Evolutionary conservation across 768 basidiomycete species (phyloP).

Genomic region (Termitomyces sp.): DNA sequence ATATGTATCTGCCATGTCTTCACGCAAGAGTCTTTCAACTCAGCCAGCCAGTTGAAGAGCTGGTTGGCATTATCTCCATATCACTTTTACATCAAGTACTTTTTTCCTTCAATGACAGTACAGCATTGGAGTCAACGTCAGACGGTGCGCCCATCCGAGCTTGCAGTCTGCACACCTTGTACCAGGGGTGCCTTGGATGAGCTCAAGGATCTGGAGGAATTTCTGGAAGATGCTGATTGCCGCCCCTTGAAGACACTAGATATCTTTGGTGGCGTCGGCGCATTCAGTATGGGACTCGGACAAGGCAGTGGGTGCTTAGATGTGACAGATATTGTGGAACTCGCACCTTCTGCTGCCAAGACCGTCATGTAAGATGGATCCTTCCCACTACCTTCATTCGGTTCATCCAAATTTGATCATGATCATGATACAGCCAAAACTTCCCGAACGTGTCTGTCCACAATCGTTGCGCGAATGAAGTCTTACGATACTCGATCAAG

Average conservation of each 20-base stretch:
- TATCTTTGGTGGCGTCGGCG: conserved; percentile 53
- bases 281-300: conserved; percentile 59
- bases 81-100: conserved; percentile 57
- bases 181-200: conserved; percentile 22
- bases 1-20: conserved; percentile 48
- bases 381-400: not conserved
- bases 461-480: conserved; percentile 68
- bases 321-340: conserved; percentile 66
- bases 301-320: conserved; percentile 49
- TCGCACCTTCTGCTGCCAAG: conserved; percentile 69
- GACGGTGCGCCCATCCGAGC: conserved; percentile 27
- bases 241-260: conserved; percentile 35
- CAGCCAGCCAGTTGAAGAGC: conserved; percentile 23
- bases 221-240: conserved; percentile 23
- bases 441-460: conserved; percentile 50
- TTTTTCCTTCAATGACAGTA: conserved; percentile 39
- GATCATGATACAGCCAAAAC: conserved; percentile 39
- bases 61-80: conserved; percentile 53
- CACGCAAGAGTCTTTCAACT: conserved; percentile 22
- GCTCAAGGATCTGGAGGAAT: conserved; percentile 27
- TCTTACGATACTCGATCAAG: conserved; percentile 59
- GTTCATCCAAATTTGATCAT: conserved; percentile 4
- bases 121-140: conserved; percentile 33
- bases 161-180: conserved; percentile 48
- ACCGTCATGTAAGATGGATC: conserved; percentile 50